A percentile compares a stretch with the other conserved stretches of the same genome.
Conservation (phyloP, 1,139 yeast species). For the Suhomyces guaymorum region DNA sequence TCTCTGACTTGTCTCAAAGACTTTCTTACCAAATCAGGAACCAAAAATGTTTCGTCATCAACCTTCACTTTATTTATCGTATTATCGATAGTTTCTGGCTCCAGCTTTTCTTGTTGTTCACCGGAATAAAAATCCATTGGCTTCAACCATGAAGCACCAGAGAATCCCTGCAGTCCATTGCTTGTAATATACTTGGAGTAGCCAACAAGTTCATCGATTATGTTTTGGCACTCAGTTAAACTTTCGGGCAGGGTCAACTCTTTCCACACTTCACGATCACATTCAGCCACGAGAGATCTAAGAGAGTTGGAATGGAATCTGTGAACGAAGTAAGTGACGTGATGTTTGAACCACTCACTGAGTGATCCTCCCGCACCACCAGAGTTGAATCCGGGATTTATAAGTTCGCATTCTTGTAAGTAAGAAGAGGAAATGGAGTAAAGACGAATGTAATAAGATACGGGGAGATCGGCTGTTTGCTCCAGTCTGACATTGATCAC, state of each 20-base stretch:
- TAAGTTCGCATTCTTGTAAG: slow-evolving; percentile 79
- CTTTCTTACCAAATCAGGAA: slow-evolving; percentile 43
- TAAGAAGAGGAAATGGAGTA: slow-evolving; percentile 70
- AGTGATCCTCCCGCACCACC: slow-evolving; percentile 53
- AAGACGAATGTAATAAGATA: slow-evolving; percentile 60
- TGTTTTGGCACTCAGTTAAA: slow-evolving; percentile 48
- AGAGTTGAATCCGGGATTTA: slow-evolving; percentile 70
- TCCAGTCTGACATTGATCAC: slow-evolving; percentile 77
- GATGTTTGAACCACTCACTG: slow-evolving; percentile 67
- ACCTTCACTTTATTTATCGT: slow-evolving; percentile 38
- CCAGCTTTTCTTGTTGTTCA: slow-evolving; percentile 3
- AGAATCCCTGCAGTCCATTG: slow-evolving; percentile 26
- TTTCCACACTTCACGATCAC: slow-evolving; percentile 80
- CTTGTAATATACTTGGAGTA: slow-evolving; percentile 48
- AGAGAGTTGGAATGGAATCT: slow-evolving; percentile 57
- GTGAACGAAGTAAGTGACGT: slow-evolving; percentile 59
- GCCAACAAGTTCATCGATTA: slow-evolving; percentile 56
- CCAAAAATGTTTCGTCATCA: slow-evolving; percentile 38
- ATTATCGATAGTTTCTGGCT: not conserved
- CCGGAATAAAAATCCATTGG: slow-evolving; percentile 31
- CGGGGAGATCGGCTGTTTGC: slow-evolving; percentile 58
- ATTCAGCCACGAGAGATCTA: slow-evolving; percentile 42
- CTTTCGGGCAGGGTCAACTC: slow-evolving; percentile 42
- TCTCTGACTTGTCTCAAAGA: slow-evolving; percentile 44
- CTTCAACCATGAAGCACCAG: slow-evolving; percentile 50